These are phyloP conservation scores for Cyphellophora europaea DNA, from an alignment of 2,329 filamentous ascomycete genomes.

Conservation along the genomic window DNA sequence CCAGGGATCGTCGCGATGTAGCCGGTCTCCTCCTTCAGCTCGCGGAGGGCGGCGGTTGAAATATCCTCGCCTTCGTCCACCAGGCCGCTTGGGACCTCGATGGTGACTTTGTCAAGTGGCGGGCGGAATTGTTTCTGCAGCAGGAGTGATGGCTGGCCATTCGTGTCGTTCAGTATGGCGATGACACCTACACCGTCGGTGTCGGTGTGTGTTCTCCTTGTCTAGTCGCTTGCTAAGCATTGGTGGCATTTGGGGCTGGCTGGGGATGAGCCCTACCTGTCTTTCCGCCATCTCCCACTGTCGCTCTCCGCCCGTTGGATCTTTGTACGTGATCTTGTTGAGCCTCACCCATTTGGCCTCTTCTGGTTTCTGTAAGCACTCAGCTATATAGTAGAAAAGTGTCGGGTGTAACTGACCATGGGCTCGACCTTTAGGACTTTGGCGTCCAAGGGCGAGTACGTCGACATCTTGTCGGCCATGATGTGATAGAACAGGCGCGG, in stretches of 20 bases:
- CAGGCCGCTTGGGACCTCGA: conserved; percentile 52
- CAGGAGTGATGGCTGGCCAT: conserved; percentile 33
- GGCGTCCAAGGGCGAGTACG: conserved; percentile 14
- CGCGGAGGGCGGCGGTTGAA: conserved; percentile 46
- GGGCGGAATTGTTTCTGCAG: conserved; percentile 46
- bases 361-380: conserved; percentile 9
- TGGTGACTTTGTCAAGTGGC: conserved; percentile 47
- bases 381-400: too few relatives aligned
- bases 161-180: conserved; percentile 41
- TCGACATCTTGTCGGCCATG: conserved; percentile 18
- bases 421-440: conserved; percentile 14
- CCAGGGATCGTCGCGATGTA: conserved; percentile 39
- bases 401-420: conserved; percentile 16
- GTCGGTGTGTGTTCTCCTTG: conserved; percentile 32
- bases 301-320: conserved; percentile 31
- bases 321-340: conserved; percentile 32
- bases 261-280: conserved; percentile 22
- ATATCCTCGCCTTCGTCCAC: conserved; percentile 50
- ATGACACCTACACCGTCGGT: conserved; percentile 53
- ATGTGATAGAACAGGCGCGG: too few relatives aligned
- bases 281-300: conserved; percentile 37
- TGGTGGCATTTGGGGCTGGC: not conserved
- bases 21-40: conserved; percentile 54
- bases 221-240: too few relatives aligned
- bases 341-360: conserved; percentile 34